A percentile compares a stretch with the other conserved stretches of the same genome.
Evolutionary conservation across 75 land plant genomes (phyloP).

Genomic region (Picea glauca): DNA sequence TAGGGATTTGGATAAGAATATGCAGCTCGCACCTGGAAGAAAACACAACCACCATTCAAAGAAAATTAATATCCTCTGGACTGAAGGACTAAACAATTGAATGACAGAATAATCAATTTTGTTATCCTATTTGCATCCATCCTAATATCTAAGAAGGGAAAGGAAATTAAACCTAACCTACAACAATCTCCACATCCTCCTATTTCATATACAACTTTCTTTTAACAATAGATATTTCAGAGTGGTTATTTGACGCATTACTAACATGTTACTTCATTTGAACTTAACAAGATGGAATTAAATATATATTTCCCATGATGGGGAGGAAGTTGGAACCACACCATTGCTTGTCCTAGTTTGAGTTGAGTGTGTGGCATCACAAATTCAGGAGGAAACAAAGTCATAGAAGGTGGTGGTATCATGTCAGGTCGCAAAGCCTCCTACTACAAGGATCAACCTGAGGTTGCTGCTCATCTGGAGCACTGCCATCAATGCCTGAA

Average conservation of each 20-base stretch:
- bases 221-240: background rate
- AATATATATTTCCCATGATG: background rate
- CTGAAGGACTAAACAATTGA: background rate
- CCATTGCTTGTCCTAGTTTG: slow-evolving; percentile 58
- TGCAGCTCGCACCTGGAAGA: slow-evolving; percentile 14
- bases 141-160: background rate
- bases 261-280: too few species aligned
- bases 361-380: slow-evolving; percentile 37
- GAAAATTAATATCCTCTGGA: background rate
- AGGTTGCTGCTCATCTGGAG: slow-evolving; percentile 40
- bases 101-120: background rate
- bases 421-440: slow-evolving; percentile 13
- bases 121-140: background rate
- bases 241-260: background rate
- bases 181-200: background rate
- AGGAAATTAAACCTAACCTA: background rate
- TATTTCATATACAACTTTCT: background rate
- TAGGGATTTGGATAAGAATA: slow-evolving; percentile 61
- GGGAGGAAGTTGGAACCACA: slow-evolving; percentile 15
- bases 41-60: background rate
- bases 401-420: slow-evolving; percentile 5
- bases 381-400: slow-evolving; percentile 35
- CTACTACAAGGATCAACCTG: slow-evolving; percentile 22
- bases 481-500: slow-evolving; percentile 21
- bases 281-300: background rate